Conservation (phyloP, 179 eudicot species). For the Silene noctiflora region DNA sequence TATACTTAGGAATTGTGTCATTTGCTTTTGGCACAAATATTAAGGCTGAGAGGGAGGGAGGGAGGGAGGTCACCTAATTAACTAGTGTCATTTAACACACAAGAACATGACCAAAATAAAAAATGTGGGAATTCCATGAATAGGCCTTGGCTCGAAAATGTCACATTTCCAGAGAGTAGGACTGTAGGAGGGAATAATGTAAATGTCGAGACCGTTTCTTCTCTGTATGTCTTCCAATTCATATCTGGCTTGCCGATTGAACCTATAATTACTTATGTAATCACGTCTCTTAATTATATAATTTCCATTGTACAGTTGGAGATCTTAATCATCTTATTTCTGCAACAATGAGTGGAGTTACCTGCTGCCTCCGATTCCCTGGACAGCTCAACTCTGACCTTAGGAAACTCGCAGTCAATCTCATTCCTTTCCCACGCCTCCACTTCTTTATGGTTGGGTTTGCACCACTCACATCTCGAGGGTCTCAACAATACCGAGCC, state of each 20-base stretch:
- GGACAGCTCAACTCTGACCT: slow-evolving; percentile 73
- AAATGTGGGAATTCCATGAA: too few relatives aligned
- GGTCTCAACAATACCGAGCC: slow-evolving; percentile 80
- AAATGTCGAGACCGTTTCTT: not conserved
- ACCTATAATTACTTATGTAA: not conserved
- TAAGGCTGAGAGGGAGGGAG: too few relatives aligned
- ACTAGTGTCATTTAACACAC: too few relatives aligned
- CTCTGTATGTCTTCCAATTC: too few relatives aligned
- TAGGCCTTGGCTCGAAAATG: too few relatives aligned
- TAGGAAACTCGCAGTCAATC: slow-evolving; percentile 64
- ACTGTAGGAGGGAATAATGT: too few relatives aligned
- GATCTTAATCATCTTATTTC: slow-evolving; percentile 69
- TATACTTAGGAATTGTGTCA: too few relatives aligned
- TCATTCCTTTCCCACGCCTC: slow-evolving; percentile 68
- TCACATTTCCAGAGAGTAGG: too few relatives aligned
- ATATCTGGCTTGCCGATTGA: not conserved
- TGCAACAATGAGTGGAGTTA: slow-evolving; percentile 73
- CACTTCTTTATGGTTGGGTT: slow-evolving; percentile 96
- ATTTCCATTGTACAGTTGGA: slow-evolving; percentile 45
- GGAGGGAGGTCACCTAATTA: too few relatives aligned
- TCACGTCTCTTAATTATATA: not conserved
- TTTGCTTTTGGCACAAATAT: too few relatives aligned
- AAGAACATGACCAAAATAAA: too few relatives aligned
- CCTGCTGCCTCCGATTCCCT: slow-evolving; percentile 73
- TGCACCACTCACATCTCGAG: slow-evolving; percentile 80